These are phyloP conservation scores for Blastobotrys parvus DNA, from an alignment of 805 yeast species.

Conservation along the genomic window DNA sequence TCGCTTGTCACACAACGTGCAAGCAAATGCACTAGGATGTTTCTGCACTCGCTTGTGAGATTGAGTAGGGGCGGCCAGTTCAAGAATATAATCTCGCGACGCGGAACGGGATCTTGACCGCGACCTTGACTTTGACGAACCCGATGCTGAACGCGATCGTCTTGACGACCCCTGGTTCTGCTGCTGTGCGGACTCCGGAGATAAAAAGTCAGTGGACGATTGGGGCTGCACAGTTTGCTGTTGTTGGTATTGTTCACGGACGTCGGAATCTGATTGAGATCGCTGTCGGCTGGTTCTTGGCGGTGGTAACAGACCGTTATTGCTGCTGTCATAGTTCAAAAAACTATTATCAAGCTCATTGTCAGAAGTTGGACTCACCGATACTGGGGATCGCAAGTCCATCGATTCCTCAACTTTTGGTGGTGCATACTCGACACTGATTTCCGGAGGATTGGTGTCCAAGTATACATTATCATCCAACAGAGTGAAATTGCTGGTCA, in stretches of 20 bases:
- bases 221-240: neutral
- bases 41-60: conserved; percentile 52
- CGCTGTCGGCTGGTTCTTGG: conserved; percentile 3
- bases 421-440: conserved; percentile 4
- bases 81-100: conserved; percentile 50
- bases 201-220: neutral
- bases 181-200: conserved; percentile 4
- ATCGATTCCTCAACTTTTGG: neutral
- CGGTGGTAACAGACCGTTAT: neutral
- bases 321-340: neutral
- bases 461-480: conserved; percentile 2
- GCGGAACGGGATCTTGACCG: conserved; percentile 3
- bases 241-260: neutral
- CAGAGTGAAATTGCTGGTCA: conserved; percentile 12
- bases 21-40: conserved; percentile 64
- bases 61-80: conserved; percentile 52
- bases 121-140: conserved; percentile 6
- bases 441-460: conserved; percentile 5
- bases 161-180: conserved; percentile 4
- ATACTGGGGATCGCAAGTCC: neutral
- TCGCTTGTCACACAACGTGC: conserved; percentile 74
- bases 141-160: conserved; percentile 9
- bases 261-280: conserved; percentile 10
- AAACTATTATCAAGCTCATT: neutral
- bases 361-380: neutral